Percentiles rank a stretch among this genome's conserved stretches.
Evolutionary conservation across 2,329 filamentous ascomycete genomes (phyloP).

Genomic region (Xylariaceae sp.): DNA sequence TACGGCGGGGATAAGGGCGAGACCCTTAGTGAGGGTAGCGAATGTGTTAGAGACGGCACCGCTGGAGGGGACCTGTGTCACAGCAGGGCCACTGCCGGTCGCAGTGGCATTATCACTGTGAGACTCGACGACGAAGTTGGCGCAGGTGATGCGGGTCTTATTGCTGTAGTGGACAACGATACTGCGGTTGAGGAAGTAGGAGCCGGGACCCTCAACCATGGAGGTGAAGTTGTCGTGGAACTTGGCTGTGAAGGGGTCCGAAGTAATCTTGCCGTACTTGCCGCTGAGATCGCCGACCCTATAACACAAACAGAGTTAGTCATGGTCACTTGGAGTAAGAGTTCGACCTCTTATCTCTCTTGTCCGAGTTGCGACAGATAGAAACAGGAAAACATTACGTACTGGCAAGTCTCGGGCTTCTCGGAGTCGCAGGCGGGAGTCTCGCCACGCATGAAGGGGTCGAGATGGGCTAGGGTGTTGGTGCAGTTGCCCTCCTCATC

Average conservation of each 20-base stretch:
- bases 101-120: constrained; percentile 18
- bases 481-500: constrained; percentile 66
- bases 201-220: constrained; percentile 43
- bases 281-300: constrained; percentile 67
- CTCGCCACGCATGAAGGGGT: constrained; percentile 64
- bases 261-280: constrained; percentile 60
- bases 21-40: constrained; percentile 14
- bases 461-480: constrained; percentile 60
- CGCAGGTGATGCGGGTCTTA: constrained; percentile 59
- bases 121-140: constrained; percentile 47
- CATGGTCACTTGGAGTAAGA: neutral
- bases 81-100: neutral
- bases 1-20: constrained; percentile 23
- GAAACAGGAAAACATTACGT: neutral
- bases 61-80: neutral
- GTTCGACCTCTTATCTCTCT: neutral
- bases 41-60: constrained; percentile 7
- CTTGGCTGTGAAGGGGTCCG: constrained; percentile 43
- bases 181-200: constrained; percentile 61
- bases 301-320: neutral
- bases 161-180: constrained; percentile 60
- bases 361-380: neutral
- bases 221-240: constrained; percentile 57
- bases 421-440: constrained; percentile 52
- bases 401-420: constrained; percentile 59